Evolutionary conservation across 768 basidiomycete genomes (phyloP), one percentile per base, ranked within the genome.

Genomic region (Basidioascus undulatus): DNA sequence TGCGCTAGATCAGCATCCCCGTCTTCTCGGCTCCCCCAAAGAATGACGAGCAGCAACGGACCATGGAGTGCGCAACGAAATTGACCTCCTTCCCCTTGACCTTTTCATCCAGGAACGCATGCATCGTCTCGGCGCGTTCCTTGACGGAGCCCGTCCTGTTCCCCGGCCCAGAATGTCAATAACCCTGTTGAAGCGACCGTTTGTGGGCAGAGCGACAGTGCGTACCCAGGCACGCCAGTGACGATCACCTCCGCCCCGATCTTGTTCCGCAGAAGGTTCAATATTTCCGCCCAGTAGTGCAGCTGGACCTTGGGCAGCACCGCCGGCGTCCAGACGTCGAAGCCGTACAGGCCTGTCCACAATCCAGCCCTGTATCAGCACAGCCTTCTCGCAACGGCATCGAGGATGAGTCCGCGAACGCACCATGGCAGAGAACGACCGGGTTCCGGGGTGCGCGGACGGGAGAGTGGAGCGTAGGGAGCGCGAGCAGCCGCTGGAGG

Each of bases 211-310:
- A n/a, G n/a, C n/a, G n/a, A n/a, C 1, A 16, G 25, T 37, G 58
- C 78, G 49, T 52, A 86, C 84, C 76, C 72, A 32, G 92, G 89
- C 16, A 96, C 92, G 1, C 77, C 73, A 0, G 89, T 87, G 15
- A 96, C 82, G 42, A 94, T 72, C n/a, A 96, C 86, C 46, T 94
- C 82, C 20, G 82, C 86, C 12, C 82, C 80, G 11, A 96, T 64
- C 46, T 67, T 76, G 40, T 76, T 66, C 42, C 76, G 68, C 13
- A 96, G 65, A 11, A 87, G 69, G 9, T 66, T 70, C 25, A 94
- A 64, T 4, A 94, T 72, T 43, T 82, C 79, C 0, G 74, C 70
- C 92, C 92, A 98, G 54, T 98, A 98, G 45, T 94, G 83, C 56
- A 82, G 68, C 40, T 79, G 71, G 43, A 87, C 65, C 33, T 72